A percentile compares a stretch with the other conserved stretches of the same genome.
Conservation (phyloP, 2,329 filamentous ascomycete species). For the Colletotrichum filicis region DNA sequence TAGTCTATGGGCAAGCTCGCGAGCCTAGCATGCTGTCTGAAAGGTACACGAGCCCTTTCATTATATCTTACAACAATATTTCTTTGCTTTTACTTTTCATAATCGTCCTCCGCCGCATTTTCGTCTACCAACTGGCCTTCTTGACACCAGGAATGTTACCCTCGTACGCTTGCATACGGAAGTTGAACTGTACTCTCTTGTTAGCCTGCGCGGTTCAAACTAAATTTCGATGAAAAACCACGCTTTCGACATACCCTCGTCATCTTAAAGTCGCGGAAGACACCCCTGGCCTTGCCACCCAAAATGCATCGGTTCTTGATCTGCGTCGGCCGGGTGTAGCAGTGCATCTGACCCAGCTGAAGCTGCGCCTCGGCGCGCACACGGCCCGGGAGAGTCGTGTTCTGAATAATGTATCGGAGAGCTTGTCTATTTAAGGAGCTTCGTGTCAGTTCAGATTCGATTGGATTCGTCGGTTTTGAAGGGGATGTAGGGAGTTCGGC, state of each 20-base stretch:
- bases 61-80: conserved; percentile 17
- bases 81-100: not conserved
- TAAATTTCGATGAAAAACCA: too few relatives aligned
- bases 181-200: conserved; percentile 78
- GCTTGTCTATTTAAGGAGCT: conserved; percentile 76
- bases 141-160: conserved; percentile 91
- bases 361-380: conserved; percentile 92
- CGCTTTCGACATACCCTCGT: conserved; percentile 75
- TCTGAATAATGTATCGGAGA: conserved; percentile 91
- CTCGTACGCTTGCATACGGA: conserved; percentile 87
- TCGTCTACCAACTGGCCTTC: conserved; percentile 91
- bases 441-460: not conserved
- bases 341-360: conserved; percentile 93
- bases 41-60: not conserved
- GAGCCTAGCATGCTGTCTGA: too few relatives aligned
- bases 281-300: conserved; percentile 88
- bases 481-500: not conserved
- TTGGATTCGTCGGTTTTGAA: not conserved
- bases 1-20: not conserved
- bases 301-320: conserved; percentile 94
- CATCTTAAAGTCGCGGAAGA: conserved; percentile 94
- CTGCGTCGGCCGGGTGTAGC: conserved; percentile 92
- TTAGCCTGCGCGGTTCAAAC: conserved; percentile 13
- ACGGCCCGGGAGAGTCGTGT: conserved; percentile 84
- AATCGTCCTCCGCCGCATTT: not conserved